Percentiles rank a stretch among this genome's conserved stretches.
These are phyloP conservation scores for Corymbia citriodora DNA, from an alignment of 441 rosid species.

Conservation along the genomic window DNA sequence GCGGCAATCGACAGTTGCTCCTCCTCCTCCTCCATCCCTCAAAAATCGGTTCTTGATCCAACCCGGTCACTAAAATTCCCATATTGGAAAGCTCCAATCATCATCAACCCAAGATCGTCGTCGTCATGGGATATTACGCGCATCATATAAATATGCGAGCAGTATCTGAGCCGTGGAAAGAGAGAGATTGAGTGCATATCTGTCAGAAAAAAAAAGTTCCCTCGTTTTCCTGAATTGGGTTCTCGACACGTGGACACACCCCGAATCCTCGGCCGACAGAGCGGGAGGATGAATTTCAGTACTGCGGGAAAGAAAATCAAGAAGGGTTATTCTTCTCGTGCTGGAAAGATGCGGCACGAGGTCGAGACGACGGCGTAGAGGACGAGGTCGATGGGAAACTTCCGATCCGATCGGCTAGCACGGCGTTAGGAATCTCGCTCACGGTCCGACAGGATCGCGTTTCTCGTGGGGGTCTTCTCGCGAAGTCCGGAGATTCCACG, in stretches of 20 bases:
- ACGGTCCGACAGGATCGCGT: not conserved
- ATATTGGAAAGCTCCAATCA: not conserved
- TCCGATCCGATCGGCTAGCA: not conserved
- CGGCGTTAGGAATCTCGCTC: too few species aligned
- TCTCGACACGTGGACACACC: not conserved
- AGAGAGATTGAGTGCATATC: not conserved
- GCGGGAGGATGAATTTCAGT: not conserved
- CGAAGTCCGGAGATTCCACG: not conserved
- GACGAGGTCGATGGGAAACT: not conserved
- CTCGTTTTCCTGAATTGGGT: not conserved
- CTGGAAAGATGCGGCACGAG: not conserved
- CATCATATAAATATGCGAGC: not conserved
- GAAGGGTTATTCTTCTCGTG: not conserved
- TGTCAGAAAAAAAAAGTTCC: not conserved
- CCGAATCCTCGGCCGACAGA: not conserved
- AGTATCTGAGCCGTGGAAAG: not conserved
- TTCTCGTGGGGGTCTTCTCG: not conserved
- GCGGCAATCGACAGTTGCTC: not conserved
- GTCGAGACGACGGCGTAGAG: not conserved
- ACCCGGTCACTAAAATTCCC: constrained; percentile 7
- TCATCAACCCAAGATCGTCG: not conserved
- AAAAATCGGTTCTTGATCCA: not conserved
- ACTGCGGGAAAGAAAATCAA: not conserved
- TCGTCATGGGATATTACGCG: not conserved
- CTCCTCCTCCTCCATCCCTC: not conserved